Evolutionary conservation across 2,329 filamentous ascomycete genomes (phyloP).

Genomic region (Didymella exigua): DNA sequence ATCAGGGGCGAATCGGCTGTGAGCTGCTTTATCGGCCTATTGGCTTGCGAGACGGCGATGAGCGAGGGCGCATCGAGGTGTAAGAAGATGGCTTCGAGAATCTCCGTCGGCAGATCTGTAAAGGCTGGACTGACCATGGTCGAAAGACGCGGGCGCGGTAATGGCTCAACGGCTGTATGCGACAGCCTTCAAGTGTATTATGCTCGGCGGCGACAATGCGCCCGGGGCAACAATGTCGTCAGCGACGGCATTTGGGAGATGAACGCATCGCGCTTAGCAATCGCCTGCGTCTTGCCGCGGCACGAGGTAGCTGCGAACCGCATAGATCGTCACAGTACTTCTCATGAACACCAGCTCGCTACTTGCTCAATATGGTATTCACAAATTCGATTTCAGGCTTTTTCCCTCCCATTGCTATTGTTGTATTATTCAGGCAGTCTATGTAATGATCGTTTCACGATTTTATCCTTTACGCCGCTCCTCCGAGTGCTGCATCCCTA

Average conservation of each 20-base stretch:
- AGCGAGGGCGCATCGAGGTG: constrained; percentile 61
- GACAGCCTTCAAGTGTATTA: background rate
- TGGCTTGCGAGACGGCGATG: constrained; percentile 63
- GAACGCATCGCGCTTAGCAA: constrained; percentile 9
- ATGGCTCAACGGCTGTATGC: background rate
- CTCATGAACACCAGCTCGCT: background rate
- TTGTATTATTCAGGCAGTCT: too few relatives aligned
- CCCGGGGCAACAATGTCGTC: constrained; percentile 12
- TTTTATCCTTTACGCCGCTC: background rate
- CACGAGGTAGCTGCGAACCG: background rate
- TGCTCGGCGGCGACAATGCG: background rate
- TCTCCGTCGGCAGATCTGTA: constrained; percentile 73
- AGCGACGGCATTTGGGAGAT: constrained; percentile 3
- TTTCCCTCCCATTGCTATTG: too few relatives aligned
- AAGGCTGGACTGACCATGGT: constrained; percentile 31
- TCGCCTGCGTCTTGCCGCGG: background rate
- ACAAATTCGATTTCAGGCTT: too few relatives aligned
- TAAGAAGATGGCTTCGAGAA: constrained; percentile 78
- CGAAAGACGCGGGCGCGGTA: background rate
- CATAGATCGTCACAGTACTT: background rate
- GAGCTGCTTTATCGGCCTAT: constrained; percentile 67
- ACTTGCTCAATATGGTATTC: too few relatives aligned
- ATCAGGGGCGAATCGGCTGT: constrained; percentile 73
- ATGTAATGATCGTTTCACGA: too few relatives aligned
- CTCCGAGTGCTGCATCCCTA: background rate